Conservation (phyloP, 345 rosid genomes). For the Viola odorata region DNA sequence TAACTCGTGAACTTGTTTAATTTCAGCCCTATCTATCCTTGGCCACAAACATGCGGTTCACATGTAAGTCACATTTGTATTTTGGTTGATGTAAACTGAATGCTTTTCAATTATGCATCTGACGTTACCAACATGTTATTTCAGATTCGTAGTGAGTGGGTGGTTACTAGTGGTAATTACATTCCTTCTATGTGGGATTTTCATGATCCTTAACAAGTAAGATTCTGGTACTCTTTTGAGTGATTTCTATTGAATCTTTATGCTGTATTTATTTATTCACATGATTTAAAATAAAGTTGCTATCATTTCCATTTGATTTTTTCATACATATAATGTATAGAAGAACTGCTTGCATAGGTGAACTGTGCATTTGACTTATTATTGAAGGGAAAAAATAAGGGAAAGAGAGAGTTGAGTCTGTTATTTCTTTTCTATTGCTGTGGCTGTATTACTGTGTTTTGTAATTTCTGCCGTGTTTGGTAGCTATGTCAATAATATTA, state of each 20-base stretch:
- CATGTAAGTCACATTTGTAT: conserved; percentile 43
- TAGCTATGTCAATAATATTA: too few species aligned
- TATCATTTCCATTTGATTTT: not conserved
- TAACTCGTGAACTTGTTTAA: conserved; percentile 11
- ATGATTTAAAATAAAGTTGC: conserved; percentile 3
- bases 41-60: conserved; percentile 71
- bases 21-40: conserved; percentile 64
- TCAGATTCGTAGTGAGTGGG: conserved; percentile 79
- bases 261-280: conserved; percentile 7
- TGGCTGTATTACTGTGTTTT: too few species aligned
- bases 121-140: conserved; percentile 8
- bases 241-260: not conserved
- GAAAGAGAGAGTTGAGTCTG: too few species aligned
- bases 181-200: conserved; percentile 78
- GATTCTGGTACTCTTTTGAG: conserved; percentile 6
- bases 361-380: too few species aligned
- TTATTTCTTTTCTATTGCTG: too few species aligned
- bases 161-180: conserved; percentile 87
- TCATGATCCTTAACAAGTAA: conserved; percentile 79
- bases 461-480: too few species aligned
- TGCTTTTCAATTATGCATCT: conserved; percentile 5
- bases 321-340: conserved; percentile 1
- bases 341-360: not conserved
- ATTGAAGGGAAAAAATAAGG: too few species aligned
- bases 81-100: not conserved